These are phyloP conservation scores for Pelargonium australe DNA, from an alignment of 441 rosid species.

Conservation along the genomic window DNA sequence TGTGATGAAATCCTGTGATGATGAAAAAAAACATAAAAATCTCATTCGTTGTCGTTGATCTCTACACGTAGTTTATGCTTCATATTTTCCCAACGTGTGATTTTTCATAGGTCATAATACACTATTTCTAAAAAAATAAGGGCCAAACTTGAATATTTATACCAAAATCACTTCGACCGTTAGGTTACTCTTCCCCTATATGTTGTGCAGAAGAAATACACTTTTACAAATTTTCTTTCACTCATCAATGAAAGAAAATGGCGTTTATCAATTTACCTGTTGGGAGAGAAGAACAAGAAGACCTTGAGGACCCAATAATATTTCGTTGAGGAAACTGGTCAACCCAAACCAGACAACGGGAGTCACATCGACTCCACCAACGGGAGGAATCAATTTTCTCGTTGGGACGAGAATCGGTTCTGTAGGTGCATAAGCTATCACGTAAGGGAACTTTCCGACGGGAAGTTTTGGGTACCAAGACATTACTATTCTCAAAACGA, in stretches of 20 bases:
- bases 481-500: constrained; percentile 75
- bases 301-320: constrained; percentile 82
- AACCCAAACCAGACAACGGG: constrained; percentile 89
- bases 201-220: not conserved
- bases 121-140: too few species aligned
- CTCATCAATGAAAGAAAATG: not conserved
- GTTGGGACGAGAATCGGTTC: constrained; percentile 72
- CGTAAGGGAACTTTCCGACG: constrained; percentile 69
- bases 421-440: constrained; percentile 83
- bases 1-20: too few species aligned
- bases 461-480: constrained; percentile 97
- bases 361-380: constrained; percentile 86
- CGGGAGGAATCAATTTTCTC: constrained; percentile 77
- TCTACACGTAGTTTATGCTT: too few species aligned
- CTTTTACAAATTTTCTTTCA: not conserved
- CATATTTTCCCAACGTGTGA: too few species aligned
- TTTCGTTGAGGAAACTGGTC: constrained; percentile 76
- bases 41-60: too few species aligned
- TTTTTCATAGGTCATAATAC: too few species aligned
- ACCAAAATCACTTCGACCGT: too few species aligned
- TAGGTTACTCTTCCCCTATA: not conserved
- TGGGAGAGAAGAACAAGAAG: constrained; percentile 67
- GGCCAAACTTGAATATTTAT: too few species aligned
- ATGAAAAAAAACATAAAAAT: too few species aligned
- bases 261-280: constrained; percentile 19